These are phyloP conservation scores for Penicillium rolfsii DNA, from an alignment of 2,329 filamentous ascomycete species.

Conservation along the genomic window DNA sequence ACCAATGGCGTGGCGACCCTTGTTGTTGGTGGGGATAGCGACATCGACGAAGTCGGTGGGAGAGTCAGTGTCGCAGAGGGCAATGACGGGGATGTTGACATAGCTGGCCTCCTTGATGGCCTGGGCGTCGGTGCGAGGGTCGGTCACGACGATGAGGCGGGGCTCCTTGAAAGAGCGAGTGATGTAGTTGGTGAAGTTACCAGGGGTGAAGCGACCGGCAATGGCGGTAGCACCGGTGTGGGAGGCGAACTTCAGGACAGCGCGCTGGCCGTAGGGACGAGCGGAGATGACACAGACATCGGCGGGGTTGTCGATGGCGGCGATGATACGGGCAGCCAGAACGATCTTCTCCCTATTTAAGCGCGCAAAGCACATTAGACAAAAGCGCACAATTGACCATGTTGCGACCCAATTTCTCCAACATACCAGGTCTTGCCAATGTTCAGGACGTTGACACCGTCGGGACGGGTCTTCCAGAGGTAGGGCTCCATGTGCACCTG, in stretches of 20 bases:
- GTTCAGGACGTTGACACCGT: constrained; percentile 99
- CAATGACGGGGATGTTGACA: constrained; percentile 99
- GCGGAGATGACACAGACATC: constrained; percentile 99
- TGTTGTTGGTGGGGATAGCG: constrained; percentile 99
- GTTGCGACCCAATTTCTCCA: constrained; percentile 6
- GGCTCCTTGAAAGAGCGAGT: constrained; percentile 99
- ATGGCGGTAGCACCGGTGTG: constrained; percentile 98
- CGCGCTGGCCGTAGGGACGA: constrained; percentile 98
- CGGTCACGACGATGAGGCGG: constrained; percentile 98
- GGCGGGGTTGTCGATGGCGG: constrained; percentile 98
- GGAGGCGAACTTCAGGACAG: constrained; percentile 98
- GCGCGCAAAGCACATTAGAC: constrained; percentile 28
- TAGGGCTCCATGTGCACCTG: constrained; percentile 99
- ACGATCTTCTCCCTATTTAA: constrained; percentile 94
- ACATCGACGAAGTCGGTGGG: constrained; percentile 99
- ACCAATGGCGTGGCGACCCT: constrained; percentile 99
- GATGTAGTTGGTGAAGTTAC: constrained; percentile 99
- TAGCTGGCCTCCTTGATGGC: constrained; percentile 99
- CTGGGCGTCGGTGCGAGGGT: constrained; percentile 99
- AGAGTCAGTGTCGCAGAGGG: constrained; percentile 98
- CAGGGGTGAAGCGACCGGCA: constrained; percentile 98
- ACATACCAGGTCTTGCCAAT: constrained; percentile 99
- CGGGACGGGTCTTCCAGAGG: constrained; percentile 98
- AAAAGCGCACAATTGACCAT: not conserved
- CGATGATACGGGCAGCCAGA: constrained; percentile 97